Conservation (phyloP, 257 asterid genomes). For the Solanum chmielewskii region DNA sequence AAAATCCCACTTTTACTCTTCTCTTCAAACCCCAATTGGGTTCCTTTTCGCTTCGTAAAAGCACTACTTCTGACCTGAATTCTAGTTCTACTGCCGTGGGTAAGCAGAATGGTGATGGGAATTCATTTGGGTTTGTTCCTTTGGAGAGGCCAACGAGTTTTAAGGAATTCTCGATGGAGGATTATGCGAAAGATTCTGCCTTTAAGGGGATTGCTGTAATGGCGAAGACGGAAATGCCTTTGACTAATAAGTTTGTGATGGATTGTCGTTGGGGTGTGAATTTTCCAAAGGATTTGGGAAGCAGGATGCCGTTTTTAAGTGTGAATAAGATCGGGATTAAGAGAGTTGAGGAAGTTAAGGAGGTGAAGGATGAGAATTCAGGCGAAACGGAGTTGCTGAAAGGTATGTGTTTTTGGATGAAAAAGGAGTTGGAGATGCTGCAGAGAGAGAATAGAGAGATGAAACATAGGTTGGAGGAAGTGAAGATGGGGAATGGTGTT, state of each 20-base stretch:
- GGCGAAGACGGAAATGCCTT: slow-evolving; percentile 54
- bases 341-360: slow-evolving; percentile 36
- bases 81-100: neutral
- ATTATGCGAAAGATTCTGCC: slow-evolving; percentile 21
- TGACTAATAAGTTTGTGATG: slow-evolving; percentile 34
- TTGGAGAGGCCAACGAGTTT: slow-evolving; percentile 34
- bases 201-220: slow-evolving; percentile 44
- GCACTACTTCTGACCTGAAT: slow-evolving; percentile 24
- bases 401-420: slow-evolving; percentile 64
- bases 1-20: slow-evolving; percentile 62
- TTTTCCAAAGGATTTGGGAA: slow-evolving; percentile 41
- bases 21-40: slow-evolving; percentile 66
- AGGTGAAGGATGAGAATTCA: neutral
- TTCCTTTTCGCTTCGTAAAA: slow-evolving; percentile 60
- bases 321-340: slow-evolving; percentile 61
- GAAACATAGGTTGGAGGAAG: slow-evolving; percentile 49
- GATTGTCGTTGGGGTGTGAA: slow-evolving; percentile 63
- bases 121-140: slow-evolving; percentile 53
- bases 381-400: slow-evolving; percentile 43
- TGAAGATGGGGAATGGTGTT: slow-evolving; percentile 21
- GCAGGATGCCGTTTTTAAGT: slow-evolving; percentile 41
- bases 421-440: slow-evolving; percentile 51
- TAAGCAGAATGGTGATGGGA: slow-evolving; percentile 15
- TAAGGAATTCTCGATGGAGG: slow-evolving; percentile 32
- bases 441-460: slow-evolving; percentile 52